These are phyloP conservation scores for Sarocladium oryzae DNA, from an alignment of 2,329 filamentous ascomycete genomes.

Conservation along the genomic window DNA sequence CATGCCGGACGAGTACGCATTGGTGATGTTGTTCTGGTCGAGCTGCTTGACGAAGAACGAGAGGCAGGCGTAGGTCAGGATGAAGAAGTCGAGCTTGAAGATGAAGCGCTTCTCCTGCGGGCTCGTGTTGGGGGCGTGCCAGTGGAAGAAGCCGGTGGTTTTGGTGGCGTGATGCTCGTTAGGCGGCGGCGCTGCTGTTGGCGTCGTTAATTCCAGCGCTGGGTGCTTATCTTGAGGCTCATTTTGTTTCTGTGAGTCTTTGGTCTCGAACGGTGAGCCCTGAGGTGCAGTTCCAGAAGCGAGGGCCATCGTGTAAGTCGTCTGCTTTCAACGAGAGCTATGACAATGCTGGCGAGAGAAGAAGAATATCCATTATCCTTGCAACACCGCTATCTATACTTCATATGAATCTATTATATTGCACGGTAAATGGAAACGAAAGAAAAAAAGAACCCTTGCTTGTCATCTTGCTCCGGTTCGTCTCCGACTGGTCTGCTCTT, in stretches of 20 bases:
- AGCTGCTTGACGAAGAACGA: slow-evolving; percentile 41
- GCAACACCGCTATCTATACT: too few species aligned
- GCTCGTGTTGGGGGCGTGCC: slow-evolving; percentile 35
- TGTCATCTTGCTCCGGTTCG: too few species aligned
- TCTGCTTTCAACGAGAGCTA: too few species aligned
- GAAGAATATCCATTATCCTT: background rate
- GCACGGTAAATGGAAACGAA: too few species aligned
- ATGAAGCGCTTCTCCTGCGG: slow-evolving; percentile 37
- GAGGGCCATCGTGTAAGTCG: background rate
- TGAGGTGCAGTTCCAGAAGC: background rate
- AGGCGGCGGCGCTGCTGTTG: background rate
- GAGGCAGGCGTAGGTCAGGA: slow-evolving; percentile 34
- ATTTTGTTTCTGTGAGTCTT: background rate
- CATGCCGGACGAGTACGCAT: slow-evolving; percentile 44
- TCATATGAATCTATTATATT: too few species aligned
- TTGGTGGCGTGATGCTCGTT: background rate
- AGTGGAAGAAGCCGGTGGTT: slow-evolving; percentile 26
- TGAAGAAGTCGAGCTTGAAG: slow-evolving; percentile 43
- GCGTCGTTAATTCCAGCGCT: background rate
- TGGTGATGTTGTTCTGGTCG: slow-evolving; percentile 39
- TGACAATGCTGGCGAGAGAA: background rate
- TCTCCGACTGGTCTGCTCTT: background rate
- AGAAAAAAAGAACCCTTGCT: too few species aligned
- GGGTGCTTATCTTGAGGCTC: background rate
- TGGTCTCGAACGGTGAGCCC: background rate